Evolutionary conservation across 495 filamentous ascomycete genomes (phyloP), one percentile per base, ranked within the genome.

Genomic region (Venustampulla echinocandica): DNA sequence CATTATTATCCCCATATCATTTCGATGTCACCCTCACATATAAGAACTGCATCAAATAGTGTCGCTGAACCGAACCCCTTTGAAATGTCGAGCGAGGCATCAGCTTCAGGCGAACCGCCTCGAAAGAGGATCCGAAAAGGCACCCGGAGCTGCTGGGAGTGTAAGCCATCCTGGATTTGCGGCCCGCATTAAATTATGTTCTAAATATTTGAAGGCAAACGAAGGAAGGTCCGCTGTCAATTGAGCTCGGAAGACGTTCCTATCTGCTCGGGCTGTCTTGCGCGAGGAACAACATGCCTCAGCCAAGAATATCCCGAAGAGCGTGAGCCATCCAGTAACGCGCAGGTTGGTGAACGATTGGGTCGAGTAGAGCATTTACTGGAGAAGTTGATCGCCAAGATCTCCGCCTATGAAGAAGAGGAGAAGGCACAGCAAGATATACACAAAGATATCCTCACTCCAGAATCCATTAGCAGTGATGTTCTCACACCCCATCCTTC

Each of bases 61-160:
- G n/a, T n/a, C n/a, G n/a, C n/a, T n/a, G n/a, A n/a, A n/a, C n/a
- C n/a, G n/a, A n/a, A n/a, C n/a, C n/a, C n/a, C n/a, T n/a, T n/a
- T n/a, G n/a, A n/a, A n/a, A n/a, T n/a, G n/a, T n/a, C n/a, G n/a
- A n/a, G n/a, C n/a, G n/a, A n/a, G n/a, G n/a, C n/a, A n/a, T n/a
- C n/a, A 30, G 27, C 7, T 40, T 40, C 37, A n/a, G 28, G 56
- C 23, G 28, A 60, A 50, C 46, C 24, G 4, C 41, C 41, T 18
- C 54, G 70, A 42, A 68, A 70, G 50, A 71, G 64, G 50, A 61
- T 75, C 36, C 68, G 73, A 28, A 76, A 73, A 48, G 71, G 71
- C 10, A 76, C 71, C 7, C 67, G 68, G 46, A 75, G 70, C 53
- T 76, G 71, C 42, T 70, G 64, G 65, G 71, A 74, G 64, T 76